Conservation (phyloP, 768 basidiomycete genomes). For the Mycena belliarum region DNA sequence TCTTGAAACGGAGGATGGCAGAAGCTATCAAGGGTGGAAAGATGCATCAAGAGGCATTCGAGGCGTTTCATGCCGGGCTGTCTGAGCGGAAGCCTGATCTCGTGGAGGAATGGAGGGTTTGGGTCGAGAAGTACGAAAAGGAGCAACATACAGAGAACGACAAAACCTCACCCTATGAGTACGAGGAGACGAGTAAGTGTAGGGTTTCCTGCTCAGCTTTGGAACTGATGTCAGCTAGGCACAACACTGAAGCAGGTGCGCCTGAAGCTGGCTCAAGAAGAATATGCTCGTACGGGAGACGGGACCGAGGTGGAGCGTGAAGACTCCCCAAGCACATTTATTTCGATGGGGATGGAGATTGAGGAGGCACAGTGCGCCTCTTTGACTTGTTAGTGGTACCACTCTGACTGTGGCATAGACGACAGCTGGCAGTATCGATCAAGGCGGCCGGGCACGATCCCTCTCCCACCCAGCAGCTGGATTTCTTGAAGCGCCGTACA, state of each 20-base stretch:
- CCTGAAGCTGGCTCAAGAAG: no score
- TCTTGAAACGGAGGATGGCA: not conserved
- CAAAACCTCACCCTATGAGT: no score
- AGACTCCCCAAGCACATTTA: not conserved
- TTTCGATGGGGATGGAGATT: not conserved
- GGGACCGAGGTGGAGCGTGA: not conserved
- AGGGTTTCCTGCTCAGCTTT: not conserved
- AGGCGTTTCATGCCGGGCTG: not conserved
- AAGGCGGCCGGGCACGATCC: not conserved
- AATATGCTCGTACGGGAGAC: no score
- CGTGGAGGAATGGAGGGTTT: not conserved
- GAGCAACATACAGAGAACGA: not conserved
- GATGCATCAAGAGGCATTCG: not conserved
- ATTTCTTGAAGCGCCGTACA: not conserved
- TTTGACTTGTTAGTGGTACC: not conserved
- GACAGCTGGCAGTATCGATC: not conserved
- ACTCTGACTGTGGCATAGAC: not conserved
- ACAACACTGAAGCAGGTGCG: no score
- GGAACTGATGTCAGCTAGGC: no score
- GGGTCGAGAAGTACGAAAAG: not conserved
- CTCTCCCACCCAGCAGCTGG: not conserved
- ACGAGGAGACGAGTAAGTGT: no score
- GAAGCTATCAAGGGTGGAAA: slow-evolving; percentile 1
- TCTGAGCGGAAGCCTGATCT: not conserved
- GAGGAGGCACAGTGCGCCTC: not conserved